A percentile compares a stretch with the other conserved stretches of the same genome.
These are phyloP conservation scores for Fagus sylvatica DNA, from an alignment of 306 rosid genomes.

Conservation along the genomic window DNA sequence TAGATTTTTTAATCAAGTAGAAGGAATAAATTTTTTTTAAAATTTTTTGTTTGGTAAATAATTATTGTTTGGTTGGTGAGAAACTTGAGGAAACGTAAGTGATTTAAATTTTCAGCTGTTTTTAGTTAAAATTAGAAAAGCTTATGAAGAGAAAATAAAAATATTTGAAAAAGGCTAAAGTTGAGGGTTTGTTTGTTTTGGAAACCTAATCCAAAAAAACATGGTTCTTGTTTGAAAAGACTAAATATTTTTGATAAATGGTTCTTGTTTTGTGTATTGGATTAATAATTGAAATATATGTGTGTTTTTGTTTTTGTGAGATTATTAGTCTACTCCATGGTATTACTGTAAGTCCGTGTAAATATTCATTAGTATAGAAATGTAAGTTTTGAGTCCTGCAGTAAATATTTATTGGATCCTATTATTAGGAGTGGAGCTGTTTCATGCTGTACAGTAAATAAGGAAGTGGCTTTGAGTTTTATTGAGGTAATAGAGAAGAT, in stretches of 20 bases:
- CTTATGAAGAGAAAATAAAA: too few relatives aligned
- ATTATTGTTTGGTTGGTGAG: conserved; percentile 3
- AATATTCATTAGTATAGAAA: background rate
- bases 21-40: too few relatives aligned
- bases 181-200: background rate
- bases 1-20: too few relatives aligned
- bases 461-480: conserved; percentile 28
- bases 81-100: background rate
- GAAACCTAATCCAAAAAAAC: background rate
- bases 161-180: background rate
- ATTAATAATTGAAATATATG: background rate
- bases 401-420: conserved; percentile 26
- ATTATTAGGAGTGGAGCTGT: conserved; percentile 39
- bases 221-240: too few relatives aligned
- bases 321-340: background rate
- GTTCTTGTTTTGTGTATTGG: background rate
- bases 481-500: conserved; percentile 23
- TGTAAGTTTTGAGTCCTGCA: conserved; percentile 6
- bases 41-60: background rate
- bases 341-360: background rate
- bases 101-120: background rate
- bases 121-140: too few relatives aligned
- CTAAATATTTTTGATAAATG: background rate
- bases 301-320: background rate
- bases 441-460: conserved; percentile 28